Conservation (phyloP, 306 rosid genomes). For the Sechiopsis laciniata region DNA sequence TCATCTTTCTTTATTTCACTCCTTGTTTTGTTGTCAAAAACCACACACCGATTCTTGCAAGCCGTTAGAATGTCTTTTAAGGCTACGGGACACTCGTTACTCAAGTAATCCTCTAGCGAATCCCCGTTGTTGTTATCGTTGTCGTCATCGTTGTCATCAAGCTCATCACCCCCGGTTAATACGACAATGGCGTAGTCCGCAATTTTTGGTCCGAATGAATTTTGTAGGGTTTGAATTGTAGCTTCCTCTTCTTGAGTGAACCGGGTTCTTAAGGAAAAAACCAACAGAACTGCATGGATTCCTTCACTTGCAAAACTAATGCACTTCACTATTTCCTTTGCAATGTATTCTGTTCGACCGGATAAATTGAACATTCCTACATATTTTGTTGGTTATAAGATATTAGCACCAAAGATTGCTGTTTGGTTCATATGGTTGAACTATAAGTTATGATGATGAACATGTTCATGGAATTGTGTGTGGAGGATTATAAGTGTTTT, state of each 20-base stretch:
- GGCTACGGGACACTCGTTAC: slow-evolving; percentile 47
- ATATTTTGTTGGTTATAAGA: too few relatives aligned
- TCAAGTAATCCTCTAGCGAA: slow-evolving; percentile 53
- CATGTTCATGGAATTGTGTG: too few relatives aligned
- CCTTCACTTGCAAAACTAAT: too few relatives aligned
- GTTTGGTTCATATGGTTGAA: too few relatives aligned
- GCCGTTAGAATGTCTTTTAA: slow-evolving; percentile 55
- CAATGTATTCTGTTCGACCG: too few relatives aligned
- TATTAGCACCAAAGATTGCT: background rate
- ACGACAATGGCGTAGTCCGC: too few relatives aligned
- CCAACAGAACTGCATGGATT: slow-evolving; percentile 51
- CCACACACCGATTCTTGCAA: slow-evolving; percentile 50
- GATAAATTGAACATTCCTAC: too few relatives aligned
- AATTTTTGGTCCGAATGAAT: too few relatives aligned
- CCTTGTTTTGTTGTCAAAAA: slow-evolving; percentile 76
- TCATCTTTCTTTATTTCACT: slow-evolving; percentile 42
- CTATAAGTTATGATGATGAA: too few relatives aligned
- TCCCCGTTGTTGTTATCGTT: slow-evolving; percentile 25
- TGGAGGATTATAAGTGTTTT: too few relatives aligned
- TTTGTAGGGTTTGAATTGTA: slow-evolving; percentile 49
- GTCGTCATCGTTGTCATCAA: slow-evolving; percentile 24
- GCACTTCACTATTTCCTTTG: too few relatives aligned
- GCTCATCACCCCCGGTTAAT: too few relatives aligned
- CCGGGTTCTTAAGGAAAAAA: slow-evolving; percentile 61
- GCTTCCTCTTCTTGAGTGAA: slow-evolving; percentile 68